Evolutionary conservation across 352 stramenopile genomes (phyloP), one percentile per base, ranked within the genome.

Genomic region (Globisporangium lucens): DNA sequence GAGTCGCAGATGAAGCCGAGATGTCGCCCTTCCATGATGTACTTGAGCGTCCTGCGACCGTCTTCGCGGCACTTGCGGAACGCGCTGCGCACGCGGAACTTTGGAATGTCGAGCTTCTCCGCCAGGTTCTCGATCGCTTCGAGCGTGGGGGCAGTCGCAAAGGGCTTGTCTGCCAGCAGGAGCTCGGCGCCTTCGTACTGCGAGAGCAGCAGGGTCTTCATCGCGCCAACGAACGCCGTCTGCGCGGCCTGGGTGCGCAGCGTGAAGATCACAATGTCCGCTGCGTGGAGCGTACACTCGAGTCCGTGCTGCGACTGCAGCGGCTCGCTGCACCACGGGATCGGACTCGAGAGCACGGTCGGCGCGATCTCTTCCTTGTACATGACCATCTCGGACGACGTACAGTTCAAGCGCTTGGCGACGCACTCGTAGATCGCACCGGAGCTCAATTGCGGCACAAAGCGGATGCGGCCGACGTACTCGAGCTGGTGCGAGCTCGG

Each of bases 1-100:
- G 77, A 89, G 61, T 94, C 87, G 62, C 87, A 94, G 49, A 93
- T 93, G 57, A 94, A 94, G 0, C 87, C 87, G 12, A 94, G 66
- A 57, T 94, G 87, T 6, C 85, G 77, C 0, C 83, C 87, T 61
- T 92, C 85, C 87, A 94, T 93, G 59, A 94, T 91, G 65, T 91
- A 94, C 56, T 74, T 67, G 56, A 94, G 70, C 17, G 87, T 93
- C 4, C 72, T 73, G 15, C 79, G 71, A 1, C 78, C 78, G 63
- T 94, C 80, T 57, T 94, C 80, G 36, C 78, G 75, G 65, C 87
- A 94, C 70, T 93, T 94, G 59, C 80, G 80, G 65, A 92, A 92
- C 46, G 83, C 87, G 67, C 85, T 94, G 29, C 85, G 83, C 38
- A 94, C 79, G 24, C 87, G 79, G 24, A 93, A 94, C 59, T 90